Percentiles rank a stretch among this genome's conserved stretches.
phyloP scores from a whole-genome alignment of 768 basidiomycete genomes.

The Lepiota brunneoincarnata region DNA sequence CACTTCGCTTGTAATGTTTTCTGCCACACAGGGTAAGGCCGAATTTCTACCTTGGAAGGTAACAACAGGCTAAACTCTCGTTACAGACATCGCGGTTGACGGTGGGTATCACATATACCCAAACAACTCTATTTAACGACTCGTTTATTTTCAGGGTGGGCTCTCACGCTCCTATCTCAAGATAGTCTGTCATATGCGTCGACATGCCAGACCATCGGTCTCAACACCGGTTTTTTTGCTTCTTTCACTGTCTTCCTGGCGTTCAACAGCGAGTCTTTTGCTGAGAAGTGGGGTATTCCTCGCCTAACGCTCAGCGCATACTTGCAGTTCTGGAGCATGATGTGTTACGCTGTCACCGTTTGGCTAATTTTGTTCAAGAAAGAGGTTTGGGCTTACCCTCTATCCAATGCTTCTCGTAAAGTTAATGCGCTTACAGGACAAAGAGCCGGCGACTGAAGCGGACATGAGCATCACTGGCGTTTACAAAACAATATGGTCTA shows the following conservation, averaged over 20 bases:
- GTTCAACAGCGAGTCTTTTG: constrained; percentile 91
- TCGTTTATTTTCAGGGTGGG: constrained; percentile 54
- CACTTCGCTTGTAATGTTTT: constrained; percentile 87
- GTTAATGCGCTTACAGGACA: constrained; percentile 47
- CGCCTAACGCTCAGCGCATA: constrained; percentile 73
- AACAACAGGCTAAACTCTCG: constrained; percentile 11
- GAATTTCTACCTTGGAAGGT: neutral
- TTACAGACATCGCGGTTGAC: constrained; percentile 92
- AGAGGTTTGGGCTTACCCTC: constrained; percentile 54
- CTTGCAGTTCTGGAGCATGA: constrained; percentile 79
- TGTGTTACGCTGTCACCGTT: constrained; percentile 81
- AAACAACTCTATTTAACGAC: constrained; percentile 1
- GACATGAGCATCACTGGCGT: constrained; percentile 91
- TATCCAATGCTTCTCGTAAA: neutral
- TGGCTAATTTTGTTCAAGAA: constrained; percentile 88
- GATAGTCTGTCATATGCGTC: constrained; percentile 96
- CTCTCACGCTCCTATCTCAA: constrained; percentile 81
- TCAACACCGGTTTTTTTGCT: constrained; percentile 93
- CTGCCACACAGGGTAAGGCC: constrained; percentile 90
- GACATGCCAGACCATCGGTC: constrained; percentile 95
- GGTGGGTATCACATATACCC: constrained; percentile 46
- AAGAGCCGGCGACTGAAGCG: constrained; percentile 65
- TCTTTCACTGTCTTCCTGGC: constrained; percentile 98
- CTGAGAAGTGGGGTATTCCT: constrained; percentile 79
- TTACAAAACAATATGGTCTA: constrained; percentile 93